phyloP scores from a whole-genome alignment of 805 yeast species.

The Candida chauliodis region DNA sequence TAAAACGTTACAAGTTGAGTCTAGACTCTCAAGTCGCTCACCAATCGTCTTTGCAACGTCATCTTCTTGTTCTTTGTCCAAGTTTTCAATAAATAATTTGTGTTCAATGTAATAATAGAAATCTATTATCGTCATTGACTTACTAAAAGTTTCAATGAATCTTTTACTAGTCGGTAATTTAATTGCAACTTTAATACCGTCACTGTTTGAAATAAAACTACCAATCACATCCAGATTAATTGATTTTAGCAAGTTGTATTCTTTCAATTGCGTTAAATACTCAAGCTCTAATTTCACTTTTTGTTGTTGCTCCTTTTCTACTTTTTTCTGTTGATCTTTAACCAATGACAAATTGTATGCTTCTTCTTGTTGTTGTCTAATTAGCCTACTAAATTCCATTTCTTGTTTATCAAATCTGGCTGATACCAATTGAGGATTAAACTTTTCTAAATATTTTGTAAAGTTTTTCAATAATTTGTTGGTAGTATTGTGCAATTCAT shows the following conservation, averaged over 20 bases:
- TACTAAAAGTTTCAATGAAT: slow-evolving; percentile 41
- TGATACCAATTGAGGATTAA: slow-evolving; percentile 36
- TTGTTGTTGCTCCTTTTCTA: slow-evolving; percentile 31
- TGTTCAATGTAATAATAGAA: slow-evolving; percentile 50
- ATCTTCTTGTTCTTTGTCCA: slow-evolving; percentile 6
- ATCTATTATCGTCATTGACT: slow-evolving; percentile 39
- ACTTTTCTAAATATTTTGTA: slow-evolving; percentile 22
- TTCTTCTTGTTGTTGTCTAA: slow-evolving; percentile 41
- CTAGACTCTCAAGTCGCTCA: slow-evolving; percentile 10
- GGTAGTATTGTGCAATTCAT: slow-evolving; percentile 18
- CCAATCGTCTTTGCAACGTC: slow-evolving; percentile 7
- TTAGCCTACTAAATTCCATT: slow-evolving; percentile 33
- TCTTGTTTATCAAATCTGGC: slow-evolving; percentile 38
- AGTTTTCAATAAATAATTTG: slow-evolving; percentile 21
- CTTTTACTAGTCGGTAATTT: slow-evolving; percentile 53
- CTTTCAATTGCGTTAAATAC: slow-evolving; percentile 9
- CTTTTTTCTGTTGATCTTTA: slow-evolving; percentile 53
- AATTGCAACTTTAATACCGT: slow-evolving; percentile 40
- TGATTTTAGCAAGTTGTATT: slow-evolving; percentile 8
- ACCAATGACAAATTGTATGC: slow-evolving; percentile 40
- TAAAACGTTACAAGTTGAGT: slow-evolving; percentile 8
- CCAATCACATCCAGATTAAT: not conserved
- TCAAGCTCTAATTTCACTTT: slow-evolving; percentile 13
- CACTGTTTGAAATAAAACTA: slow-evolving; percentile 1
- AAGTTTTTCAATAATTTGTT: slow-evolving; percentile 25